Base-by-base conservation (phyloP, 2,329 filamentous ascomycete species). In the Ophiostoma australiae region DNA sequence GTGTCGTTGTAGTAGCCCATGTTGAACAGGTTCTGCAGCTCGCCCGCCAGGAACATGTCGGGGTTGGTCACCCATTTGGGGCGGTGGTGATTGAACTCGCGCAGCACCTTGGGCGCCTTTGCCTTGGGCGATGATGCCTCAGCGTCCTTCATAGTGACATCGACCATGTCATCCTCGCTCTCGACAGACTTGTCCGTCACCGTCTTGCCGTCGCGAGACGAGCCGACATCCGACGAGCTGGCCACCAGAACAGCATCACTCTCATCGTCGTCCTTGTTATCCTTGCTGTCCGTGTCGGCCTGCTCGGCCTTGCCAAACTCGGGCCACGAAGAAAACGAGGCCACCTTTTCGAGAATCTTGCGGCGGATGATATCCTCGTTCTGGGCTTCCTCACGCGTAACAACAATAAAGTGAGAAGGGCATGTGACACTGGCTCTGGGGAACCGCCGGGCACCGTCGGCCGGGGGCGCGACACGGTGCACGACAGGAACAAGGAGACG, bases 81-180 rank as follows among this genome's bases (percentile, higher is more conserved):
- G 37, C 84, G 82, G 58, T 78, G 79, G 15, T 76, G 79, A 73
- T 84, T 86, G 79, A 87, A 87, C 7, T 78, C 78, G 74, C 81
- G 83, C 71, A 85, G 77, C 63, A 81, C 70, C 69, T 72, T 73
- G 8, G 79, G 71, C 48, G 52, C n/a, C 23, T 73, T 70, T 44
- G 73, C 31, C n/a, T 73, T 70, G 48, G 74, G 77, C 77, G 61
- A 78, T 78, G 33, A 75, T 11, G 39, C 82, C 20, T 77, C 77
- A 2, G 82, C 81, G 75, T 93, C 90, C 70, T 88, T 89, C 90
- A 97, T 94, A 0, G 91, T 91, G 20, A 99, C 89, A 77, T 97
- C 92, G 6, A 98, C 91, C 76, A 97, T 88, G 73, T 92, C 92
- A 73, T 97, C 94, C 78, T 97, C 94, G 11, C 93, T 91, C 78